Base-by-base conservation (phyloP, 169 alveolate genomes). In the Plasmodium malariae region DNA sequence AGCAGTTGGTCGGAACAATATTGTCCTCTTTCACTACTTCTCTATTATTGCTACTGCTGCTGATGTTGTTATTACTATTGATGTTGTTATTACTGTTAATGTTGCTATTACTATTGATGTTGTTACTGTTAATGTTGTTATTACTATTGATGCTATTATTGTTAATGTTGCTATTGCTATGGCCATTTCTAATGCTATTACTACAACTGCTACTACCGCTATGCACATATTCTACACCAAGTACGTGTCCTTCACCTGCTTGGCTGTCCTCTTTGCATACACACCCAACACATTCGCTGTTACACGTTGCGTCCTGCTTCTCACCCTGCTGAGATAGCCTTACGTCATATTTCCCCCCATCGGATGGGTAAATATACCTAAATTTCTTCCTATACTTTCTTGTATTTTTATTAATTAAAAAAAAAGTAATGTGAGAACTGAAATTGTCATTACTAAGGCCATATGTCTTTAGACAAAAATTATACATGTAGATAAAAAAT, bases 401-500 rank as follows among this genome's bases (percentile, higher is more conserved):
- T 45, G 49, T 55, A 21, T 83, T 68, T 65, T 83, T 83, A 48
- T 54, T 83, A 19, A 83, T 83, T 43, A 83, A 48, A 40, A 83
- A 83, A 45, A 30, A 83, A 4, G 91, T 83, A 14, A 83, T 83
- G 45, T 83, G 80, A 2, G 91, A 83, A 40, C 40, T 83, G 32
- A 83, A 68, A 12, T 54, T 37, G 68, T 55, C 91, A 24, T 30
- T 68, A 40, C 85, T 67, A 40, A 83, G 59, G 3, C 91, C 91
- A 59, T 67, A 7, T 69, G 49, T 32, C 63, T 83, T 65, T 73
- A 83, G 28, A 70, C 91, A 83, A n/a, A 40, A 65, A 83, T 83
- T 83, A 26, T 83, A 83, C 91, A 83, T 83, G 60, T 83, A 73
- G 34, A 83, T 14, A 24, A 83, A 51, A 59, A 83, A 83, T 59